Percentiles rank a stretch among this genome's conserved stretches.
Evolutionary conservation across 495 filamentous ascomycete species (phyloP).

Genomic region (Evernia prunastri): DNA sequence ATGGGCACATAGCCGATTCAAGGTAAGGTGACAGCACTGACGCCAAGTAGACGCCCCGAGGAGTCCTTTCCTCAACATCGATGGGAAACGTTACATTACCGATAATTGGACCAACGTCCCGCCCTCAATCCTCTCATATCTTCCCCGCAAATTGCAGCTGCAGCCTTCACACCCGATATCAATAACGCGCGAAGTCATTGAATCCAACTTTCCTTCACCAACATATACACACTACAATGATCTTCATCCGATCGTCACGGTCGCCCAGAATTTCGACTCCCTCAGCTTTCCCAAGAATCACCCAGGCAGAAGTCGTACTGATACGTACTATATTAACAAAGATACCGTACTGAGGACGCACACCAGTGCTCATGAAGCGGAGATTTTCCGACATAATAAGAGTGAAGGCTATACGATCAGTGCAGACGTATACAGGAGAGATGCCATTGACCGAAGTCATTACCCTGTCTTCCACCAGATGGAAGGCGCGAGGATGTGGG

Average conservation of each 20-base stretch:
- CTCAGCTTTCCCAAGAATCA: conserved; percentile 84
- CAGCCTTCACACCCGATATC: conserved; percentile 82
- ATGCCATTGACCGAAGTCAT: conserved; percentile 89
- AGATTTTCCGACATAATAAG: conserved; percentile 61
- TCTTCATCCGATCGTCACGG: conserved; percentile 78
- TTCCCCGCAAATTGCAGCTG: conserved; percentile 72
- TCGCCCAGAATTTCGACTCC: conserved; percentile 88
- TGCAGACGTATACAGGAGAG: conserved; percentile 94
- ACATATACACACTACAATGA: conserved; percentile 69
- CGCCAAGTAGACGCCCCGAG: conserved; percentile 12
- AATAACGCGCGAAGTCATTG: conserved; percentile 87
- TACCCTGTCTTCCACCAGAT: conserved; percentile 99
- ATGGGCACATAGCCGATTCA: background rate
- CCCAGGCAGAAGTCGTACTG: conserved; percentile 76
- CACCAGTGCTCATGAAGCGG: conserved; percentile 86
- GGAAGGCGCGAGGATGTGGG: conserved; percentile 92
- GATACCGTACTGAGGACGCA: conserved; percentile 84
- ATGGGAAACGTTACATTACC: conserved; percentile 54
- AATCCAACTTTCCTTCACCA: conserved; percentile 73
- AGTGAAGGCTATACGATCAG: conserved; percentile 80
- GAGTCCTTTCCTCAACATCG: conserved; percentile 42
- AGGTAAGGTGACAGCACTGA: background rate
- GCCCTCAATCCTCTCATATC: conserved; percentile 60
- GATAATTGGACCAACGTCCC: conserved; percentile 87
- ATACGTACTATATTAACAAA: conserved; percentile 93